Evolutionary conservation across 2,329 filamentous ascomycete genomes (phyloP), one percentile per base, ranked within the genome.

Genomic region (Macroventuria anomochaeta): DNA sequence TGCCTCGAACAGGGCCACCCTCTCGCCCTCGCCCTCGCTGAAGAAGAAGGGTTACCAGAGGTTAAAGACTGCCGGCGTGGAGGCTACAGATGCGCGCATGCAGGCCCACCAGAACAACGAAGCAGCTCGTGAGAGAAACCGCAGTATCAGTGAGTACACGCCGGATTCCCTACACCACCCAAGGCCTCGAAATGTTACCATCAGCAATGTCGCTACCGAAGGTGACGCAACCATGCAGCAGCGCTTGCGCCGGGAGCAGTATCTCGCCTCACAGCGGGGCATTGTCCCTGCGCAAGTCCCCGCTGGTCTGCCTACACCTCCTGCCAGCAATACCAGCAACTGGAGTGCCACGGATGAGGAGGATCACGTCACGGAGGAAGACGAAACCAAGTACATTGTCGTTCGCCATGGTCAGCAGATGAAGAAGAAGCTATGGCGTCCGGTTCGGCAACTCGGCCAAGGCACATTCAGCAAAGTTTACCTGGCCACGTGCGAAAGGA

Each of bases 401-500:
- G 77, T 79, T 46, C 77, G 79, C 38, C 76, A 76, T 39, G 77
- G 77, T 40, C 92, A 68, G 82, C 89, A 65, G 88, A 60, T 88
- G 79, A 83, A 42, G 86, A 91, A 85, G 61, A 92, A 93, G 71
- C 81, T 85, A 17, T 99, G 95, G 86, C 85, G 90, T 61, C 89
- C 88, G 11, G 77, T 99, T 32, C 88, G 90, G 53, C 79, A 88
- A 60, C 83, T 99, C 5, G 95, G 95, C 5, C 91, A 96, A 66
- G 95, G 95, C 31, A 97, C 95, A 0, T 99, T 99, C 74, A 97
- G 93, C 72, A 90, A 90, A 68, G 95, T 99, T 17, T 88, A 96
- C 77, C 81, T 99, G 34, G 95, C 93, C 4, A 96, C 93, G 10
- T 91, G 89, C 66, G 86, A 96, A 69, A 83, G 85, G 33, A 75